phyloP scores from a whole-genome alignment of 2,329 filamentous ascomycete species.

The Biscogniauxia sp. region DNA sequence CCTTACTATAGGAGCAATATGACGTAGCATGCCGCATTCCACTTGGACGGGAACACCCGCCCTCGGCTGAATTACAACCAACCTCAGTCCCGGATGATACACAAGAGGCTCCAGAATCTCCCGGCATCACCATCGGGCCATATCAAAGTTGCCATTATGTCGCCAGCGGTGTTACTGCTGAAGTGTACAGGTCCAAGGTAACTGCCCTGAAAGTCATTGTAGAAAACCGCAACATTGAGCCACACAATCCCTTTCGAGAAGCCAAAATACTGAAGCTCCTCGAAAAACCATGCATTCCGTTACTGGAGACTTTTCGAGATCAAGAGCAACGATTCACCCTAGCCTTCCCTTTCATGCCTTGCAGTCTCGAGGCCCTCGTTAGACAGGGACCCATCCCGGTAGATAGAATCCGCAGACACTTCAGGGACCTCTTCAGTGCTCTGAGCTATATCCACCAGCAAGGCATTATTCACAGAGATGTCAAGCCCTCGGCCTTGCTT shows the following conservation, averaged over 20 bases:
- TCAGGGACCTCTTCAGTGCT: conserved; percentile 65
- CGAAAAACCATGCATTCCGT: conserved; percentile 56
- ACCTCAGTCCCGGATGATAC: conserved; percentile 8
- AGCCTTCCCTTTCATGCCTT: conserved; percentile 79
- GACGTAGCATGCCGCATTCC: conserved; percentile 40
- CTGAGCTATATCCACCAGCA: conserved; percentile 68
- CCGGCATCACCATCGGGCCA: conserved; percentile 49
- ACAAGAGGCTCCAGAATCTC: conserved; percentile 16
- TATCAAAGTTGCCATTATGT: conserved; percentile 55
- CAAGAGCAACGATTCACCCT: conserved; percentile 71
- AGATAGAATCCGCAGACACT: conserved; percentile 45
- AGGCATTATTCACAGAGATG: conserved; percentile 85
- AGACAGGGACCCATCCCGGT: conserved; percentile 40
- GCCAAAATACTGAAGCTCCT: conserved; percentile 67
- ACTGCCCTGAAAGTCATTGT: conserved; percentile 83
- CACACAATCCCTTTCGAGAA: conserved; percentile 81
- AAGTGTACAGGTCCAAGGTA: conserved; percentile 68
- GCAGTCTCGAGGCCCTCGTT: conserved; percentile 70
- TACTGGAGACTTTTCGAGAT: conserved; percentile 73
- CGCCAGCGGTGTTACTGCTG: conserved; percentile 73
- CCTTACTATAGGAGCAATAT: conserved; percentile 54
- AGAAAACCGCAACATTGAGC: conserved; percentile 68
- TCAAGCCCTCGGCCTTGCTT: conserved; percentile 90
- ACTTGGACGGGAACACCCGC: conserved; percentile 29
- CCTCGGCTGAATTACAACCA: conserved; percentile 20